Conservation (phyloP, 1,139 yeast genomes). For the Taphrina deformans region DNA sequence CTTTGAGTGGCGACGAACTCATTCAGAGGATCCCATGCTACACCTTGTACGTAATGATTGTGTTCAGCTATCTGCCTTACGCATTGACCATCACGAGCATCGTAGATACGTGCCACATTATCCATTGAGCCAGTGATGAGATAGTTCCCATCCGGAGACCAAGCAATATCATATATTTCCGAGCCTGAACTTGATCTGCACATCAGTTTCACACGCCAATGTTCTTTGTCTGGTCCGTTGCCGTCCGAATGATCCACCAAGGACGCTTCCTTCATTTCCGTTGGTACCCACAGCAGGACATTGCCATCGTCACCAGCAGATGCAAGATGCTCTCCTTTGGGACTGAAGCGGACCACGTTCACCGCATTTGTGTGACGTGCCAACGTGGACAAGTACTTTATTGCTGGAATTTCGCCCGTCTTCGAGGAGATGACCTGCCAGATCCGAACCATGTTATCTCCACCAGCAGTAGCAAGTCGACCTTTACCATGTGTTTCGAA, state of each 20-base stretch:
- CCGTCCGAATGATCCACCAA: conserved; percentile 46
- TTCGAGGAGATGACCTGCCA: conserved; percentile 29
- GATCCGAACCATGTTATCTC: conserved; percentile 77
- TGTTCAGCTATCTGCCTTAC: conserved; percentile 70
- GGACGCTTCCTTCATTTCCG: conserved; percentile 47
- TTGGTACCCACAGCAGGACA: conserved; percentile 71
- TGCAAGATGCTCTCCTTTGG: conserved; percentile 62
- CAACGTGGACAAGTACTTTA: conserved; percentile 72
- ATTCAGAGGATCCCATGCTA: conserved; percentile 87
- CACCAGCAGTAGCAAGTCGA: conserved; percentile 81
- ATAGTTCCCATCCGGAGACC: conserved; percentile 82
- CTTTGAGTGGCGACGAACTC: conserved; percentile 81
- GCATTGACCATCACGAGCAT: conserved; percentile 51
- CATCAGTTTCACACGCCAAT: conserved; percentile 63
- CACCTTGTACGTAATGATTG: conserved; percentile 89
- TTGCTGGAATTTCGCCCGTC: conserved; percentile 43
- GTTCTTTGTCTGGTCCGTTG: conserved; percentile 62
- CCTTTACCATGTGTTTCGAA: conserved; percentile 59
- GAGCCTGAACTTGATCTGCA: conserved; percentile 59
- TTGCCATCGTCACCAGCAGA: conserved; percentile 96
- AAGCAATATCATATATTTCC: conserved; percentile 83
- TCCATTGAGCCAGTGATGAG: conserved; percentile 93
- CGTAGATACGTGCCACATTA: conserved; percentile 70
- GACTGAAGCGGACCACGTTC: conserved; percentile 80
- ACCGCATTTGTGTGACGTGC: conserved; percentile 92